Evolutionary conservation across 2,329 filamentous ascomycete genomes (phyloP), one percentile per base, ranked within the genome.

Genomic region (Hymenoscyphus fructigenus): DNA sequence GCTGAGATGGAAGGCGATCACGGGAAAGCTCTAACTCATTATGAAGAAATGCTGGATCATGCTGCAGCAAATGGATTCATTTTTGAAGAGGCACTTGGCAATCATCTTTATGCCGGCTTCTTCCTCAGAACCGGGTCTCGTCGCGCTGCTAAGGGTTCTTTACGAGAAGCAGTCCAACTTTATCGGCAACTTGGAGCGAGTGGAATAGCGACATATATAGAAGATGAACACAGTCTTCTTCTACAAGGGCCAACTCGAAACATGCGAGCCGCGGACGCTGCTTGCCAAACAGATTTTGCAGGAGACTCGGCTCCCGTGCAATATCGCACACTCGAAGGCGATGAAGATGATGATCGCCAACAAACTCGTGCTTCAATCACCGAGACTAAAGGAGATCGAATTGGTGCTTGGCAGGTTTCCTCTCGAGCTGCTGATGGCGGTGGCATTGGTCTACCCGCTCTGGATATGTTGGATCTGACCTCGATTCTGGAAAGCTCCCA

Each of bases 391-490:
- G 85, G 84, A 57, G 85, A 86, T 61, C 81, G 84, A 44, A 85
- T 88, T 74, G 84, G 84, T 53, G 84, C 83, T n/a, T 89, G 86
- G 86, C 81, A 85, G 69, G 85, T 85, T 29, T 83, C 84, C 12
- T 86, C 86, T 78, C 82, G 84, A 65, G 77, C 83, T 5, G 44
- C 53, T 20, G 26, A 38, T 29, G 85, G 87, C 68, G 80, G 84
- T 23, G 85, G 84, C 2, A 85, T 81, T 41, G 88, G 88, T 12
- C 81, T 93, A 65, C 89, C 90, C 50, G 88, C 90, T 32, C 83
- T 94, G 61, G 91, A 94, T 78, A 93, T 94, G 88, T 88, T 94
- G 73, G 91, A 93, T 75, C 77, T 93, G 67, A 88, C 91, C 53
- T 89, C 89, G 28, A 93, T 94, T 65, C 80, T 94, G 15, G 88